These are phyloP conservation scores for Cryptococcus sp. DNA, from an alignment of 1,284 basidiomycete genomes.

Conservation along the genomic window DNA sequence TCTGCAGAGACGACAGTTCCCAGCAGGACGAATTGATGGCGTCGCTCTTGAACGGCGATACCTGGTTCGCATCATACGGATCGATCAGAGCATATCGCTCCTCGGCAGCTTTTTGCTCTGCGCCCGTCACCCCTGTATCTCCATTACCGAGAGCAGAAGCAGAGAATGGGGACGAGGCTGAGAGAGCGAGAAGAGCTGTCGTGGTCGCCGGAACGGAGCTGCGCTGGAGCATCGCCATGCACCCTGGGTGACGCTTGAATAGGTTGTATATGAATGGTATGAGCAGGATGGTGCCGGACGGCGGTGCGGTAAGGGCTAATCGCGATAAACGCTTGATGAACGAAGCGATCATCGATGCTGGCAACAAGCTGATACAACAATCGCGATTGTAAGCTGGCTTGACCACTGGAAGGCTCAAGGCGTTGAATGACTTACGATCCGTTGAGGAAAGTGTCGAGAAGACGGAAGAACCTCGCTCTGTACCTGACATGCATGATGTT, in stretches of 20 bases:
- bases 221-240: conserved; percentile 91
- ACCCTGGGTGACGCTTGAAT: conserved; percentile 84
- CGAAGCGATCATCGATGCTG: conserved; percentile 83
- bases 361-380: conserved; percentile 67
- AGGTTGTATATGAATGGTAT: conserved; percentile 95
- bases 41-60: conserved; percentile 72
- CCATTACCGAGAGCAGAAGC: neutral
- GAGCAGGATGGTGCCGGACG: conserved; percentile 84
- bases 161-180: conserved; percentile 3
- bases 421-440: conserved; percentile 67
- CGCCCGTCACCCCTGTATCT: neutral
- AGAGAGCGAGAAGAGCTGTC: neutral
- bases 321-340: conserved; percentile 90
- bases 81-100: conserved; percentile 56
- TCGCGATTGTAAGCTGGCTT: neutral
- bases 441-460: conserved; percentile 84
- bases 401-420: neutral
- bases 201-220: neutral
- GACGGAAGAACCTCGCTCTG: conserved; percentile 89
- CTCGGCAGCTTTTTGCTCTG: neutral
- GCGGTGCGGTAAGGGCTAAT: conserved; percentile 80
- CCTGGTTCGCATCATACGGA: conserved; percentile 69
- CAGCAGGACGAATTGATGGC: conserved; percentile 87
- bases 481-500: conserved; percentile 89
- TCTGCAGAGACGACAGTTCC: conserved; percentile 79